phyloP scores from a whole-genome alignment of 2,329 filamentous ascomycete species.

The Xylaria sp. region DNA sequence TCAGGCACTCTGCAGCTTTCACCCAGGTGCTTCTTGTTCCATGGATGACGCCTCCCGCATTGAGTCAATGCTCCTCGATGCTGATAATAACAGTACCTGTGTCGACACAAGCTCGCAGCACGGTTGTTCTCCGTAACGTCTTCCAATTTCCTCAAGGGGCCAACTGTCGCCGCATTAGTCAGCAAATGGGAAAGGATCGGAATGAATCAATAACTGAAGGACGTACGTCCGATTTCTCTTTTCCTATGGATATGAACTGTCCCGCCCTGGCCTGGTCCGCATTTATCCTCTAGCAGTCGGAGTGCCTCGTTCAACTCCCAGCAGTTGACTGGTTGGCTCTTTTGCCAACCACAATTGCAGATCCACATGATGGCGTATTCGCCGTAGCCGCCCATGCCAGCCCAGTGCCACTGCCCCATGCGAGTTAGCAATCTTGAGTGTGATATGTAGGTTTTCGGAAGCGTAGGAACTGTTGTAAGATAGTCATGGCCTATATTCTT shows the following conservation, averaged over 20 bases:
- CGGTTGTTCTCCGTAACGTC: background rate
- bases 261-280: background rate
- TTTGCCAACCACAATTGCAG: background rate
- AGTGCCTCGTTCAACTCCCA: constrained; percentile 12
- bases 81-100: constrained; percentile 3
- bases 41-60: constrained; percentile 6
- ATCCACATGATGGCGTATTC: constrained; percentile 1
- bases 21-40: background rate
- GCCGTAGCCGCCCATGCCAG: background rate
- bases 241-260: background rate
- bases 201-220: background rate
- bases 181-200: background rate
- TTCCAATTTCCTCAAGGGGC: background rate
- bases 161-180: background rate
- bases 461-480: background rate
- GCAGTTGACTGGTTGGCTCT: background rate
- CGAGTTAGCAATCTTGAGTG: background rate
- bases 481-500: background rate
- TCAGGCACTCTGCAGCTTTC: background rate
- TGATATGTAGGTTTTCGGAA: background rate
- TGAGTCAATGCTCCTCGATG: background rate
- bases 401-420: constrained; percentile 5
- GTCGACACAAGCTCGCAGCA: background rate
- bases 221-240: constrained; percentile 14
- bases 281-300: background rate